phyloP scores from a whole-genome alignment of 192 early-diverging fungal genomes.

The Backusella australiensis region DNA sequence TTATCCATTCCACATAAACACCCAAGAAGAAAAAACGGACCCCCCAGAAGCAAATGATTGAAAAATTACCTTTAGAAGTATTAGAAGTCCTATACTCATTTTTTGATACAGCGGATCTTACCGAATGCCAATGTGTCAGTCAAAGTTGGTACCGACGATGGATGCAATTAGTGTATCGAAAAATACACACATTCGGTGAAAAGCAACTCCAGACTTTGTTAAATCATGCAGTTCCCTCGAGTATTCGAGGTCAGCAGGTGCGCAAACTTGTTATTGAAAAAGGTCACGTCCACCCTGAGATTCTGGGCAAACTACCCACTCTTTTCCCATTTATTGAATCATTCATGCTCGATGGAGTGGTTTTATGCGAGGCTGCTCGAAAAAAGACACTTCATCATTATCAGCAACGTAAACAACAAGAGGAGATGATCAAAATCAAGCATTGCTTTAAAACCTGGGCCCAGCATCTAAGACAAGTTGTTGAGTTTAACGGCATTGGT shows the following conservation, averaged over 20 bases:
- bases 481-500: not conserved
- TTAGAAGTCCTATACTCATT: not conserved
- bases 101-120: not conserved
- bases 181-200: not conserved
- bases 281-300: not conserved
- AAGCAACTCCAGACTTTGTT: not conserved
- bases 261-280: not conserved
- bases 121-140: not conserved
- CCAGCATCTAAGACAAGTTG: not conserved
- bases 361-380: not conserved
- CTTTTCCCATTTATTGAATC: not conserved
- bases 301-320: not conserved
- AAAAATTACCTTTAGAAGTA: slow-evolving; percentile 8
- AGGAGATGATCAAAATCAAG: not conserved
- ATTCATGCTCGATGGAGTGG: slow-evolving; percentile 1
- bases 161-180: not conserved
- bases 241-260: not conserved
- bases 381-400: not conserved
- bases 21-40: not conserved
- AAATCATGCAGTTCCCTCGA: not conserved
- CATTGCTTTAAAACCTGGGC: not conserved
- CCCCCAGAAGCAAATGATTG: not conserved
- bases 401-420: not conserved
- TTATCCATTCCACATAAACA: not conserved
- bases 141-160: not conserved